Percentiles rank a stretch among this genome's conserved stretches.
Evolutionary conservation across 192 early-diverging fungal species (phyloP).

Genomic region (Dissophora ornata): DNA sequence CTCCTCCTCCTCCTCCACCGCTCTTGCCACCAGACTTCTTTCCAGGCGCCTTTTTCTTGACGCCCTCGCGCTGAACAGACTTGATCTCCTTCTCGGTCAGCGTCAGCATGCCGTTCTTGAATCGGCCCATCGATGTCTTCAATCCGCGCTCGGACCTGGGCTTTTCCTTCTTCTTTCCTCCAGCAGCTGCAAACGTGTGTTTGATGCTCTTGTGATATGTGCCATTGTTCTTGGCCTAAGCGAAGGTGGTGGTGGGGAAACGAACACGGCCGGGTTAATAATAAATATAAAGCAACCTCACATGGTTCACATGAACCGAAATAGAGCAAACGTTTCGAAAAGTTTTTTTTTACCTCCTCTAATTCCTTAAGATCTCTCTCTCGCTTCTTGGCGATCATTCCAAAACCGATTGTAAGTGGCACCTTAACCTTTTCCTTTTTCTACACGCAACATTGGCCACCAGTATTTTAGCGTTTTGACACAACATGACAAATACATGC

Average conservation of each 20-base stretch:
- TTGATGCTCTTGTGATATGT: constrained; percentile 52
- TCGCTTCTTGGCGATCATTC: constrained; percentile 51
- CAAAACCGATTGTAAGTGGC: constrained; percentile 34
- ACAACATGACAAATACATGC: too few relatives aligned
- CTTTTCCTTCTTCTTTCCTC: constrained; percentile 51
- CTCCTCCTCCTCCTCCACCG: constrained; percentile 12
- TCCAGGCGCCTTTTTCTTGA: constrained; percentile 37
- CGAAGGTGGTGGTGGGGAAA: too few relatives aligned
- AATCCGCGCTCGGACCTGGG: constrained; percentile 41
- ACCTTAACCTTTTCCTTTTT: constrained; percentile 43
- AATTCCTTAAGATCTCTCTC: constrained; percentile 49
- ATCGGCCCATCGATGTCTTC: constrained; percentile 52
- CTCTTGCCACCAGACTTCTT: constrained; percentile 36
- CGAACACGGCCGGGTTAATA: too few relatives aligned
- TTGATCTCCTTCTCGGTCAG: constrained; percentile 43
- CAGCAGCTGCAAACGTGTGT: constrained; percentile 49
- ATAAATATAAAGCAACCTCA: too few relatives aligned
- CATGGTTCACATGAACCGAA: too few relatives aligned
- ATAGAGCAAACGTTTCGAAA: too few relatives aligned
- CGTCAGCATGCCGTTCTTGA: constrained; percentile 43
- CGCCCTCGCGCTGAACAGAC: constrained; percentile 44
- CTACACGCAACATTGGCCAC: constrained; percentile 7
- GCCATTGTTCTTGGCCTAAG: constrained; percentile 52
- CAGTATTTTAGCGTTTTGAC: neutral
- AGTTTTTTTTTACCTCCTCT: constrained; percentile 32